These are phyloP conservation scores for Lentinus polychrous DNA, from an alignment of 1,284 basidiomycete species.

Conservation along the genomic window DNA sequence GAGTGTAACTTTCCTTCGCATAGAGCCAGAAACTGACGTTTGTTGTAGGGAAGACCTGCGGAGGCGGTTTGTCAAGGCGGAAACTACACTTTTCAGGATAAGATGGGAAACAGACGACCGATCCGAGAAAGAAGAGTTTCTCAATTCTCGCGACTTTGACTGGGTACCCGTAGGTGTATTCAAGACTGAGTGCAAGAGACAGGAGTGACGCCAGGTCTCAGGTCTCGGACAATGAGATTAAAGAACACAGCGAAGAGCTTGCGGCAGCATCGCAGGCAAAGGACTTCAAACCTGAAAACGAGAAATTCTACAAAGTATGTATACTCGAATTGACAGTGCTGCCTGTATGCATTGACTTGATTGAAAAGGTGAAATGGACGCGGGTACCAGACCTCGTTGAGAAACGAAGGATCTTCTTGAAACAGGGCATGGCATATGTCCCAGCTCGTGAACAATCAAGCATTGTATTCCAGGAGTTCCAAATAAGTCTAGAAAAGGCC, in stretches of 20 bases:
- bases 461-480: constrained; percentile 87
- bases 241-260: constrained; percentile 44
- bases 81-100: constrained; percentile 79
- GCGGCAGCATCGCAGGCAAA: constrained; percentile 28
- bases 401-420: constrained; percentile 76
- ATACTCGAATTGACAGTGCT: background rate
- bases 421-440: constrained; percentile 87
- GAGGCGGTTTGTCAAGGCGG: constrained; percentile 85
- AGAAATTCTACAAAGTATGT: constrained; percentile 67
- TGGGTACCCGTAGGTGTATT: constrained; percentile 58
- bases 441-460: constrained; percentile 78
- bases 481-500: constrained; percentile 66
- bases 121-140: constrained; percentile 63
- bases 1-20: constrained; percentile 28
- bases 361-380: constrained; percentile 67
- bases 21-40: background rate
- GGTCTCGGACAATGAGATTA: constrained; percentile 61
- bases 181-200: background rate
- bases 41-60: constrained; percentile 80
- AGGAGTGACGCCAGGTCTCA: constrained; percentile 20
- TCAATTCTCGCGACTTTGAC: constrained; percentile 72
- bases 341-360: background rate
- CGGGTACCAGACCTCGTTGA: constrained; percentile 91
- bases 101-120: constrained; percentile 73
- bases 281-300: constrained; percentile 29